A percentile compares a stretch with the other conserved stretches of the same genome.
phyloP scores from a whole-genome alignment of 192 early-diverging fungal species.

The Coemansia sp. region DNA sequence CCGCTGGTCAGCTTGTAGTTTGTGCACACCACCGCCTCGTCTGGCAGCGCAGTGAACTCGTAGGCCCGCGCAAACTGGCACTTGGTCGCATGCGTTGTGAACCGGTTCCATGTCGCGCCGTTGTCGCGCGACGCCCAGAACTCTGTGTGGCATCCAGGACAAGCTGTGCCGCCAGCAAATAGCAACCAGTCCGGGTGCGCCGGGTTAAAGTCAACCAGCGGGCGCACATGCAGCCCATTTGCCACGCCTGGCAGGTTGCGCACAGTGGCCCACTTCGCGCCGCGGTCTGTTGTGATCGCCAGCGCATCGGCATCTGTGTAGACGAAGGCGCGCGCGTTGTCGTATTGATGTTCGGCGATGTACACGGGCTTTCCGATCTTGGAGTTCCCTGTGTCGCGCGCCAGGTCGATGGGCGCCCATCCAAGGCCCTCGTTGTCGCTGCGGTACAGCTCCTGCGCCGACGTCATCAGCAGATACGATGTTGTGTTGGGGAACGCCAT shows the following conservation, averaged over 20 bases:
- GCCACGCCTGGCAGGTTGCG: conserved; percentile 57
- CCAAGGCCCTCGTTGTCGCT: conserved; percentile 72
- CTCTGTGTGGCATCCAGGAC: conserved; percentile 65
- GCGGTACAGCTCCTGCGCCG: conserved; percentile 63
- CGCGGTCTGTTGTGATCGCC: conserved; percentile 61
- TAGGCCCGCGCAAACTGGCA: conserved; percentile 74
- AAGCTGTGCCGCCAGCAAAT: conserved; percentile 66
- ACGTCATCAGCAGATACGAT: conserved; percentile 60
- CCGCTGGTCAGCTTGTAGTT: conserved; percentile 60
- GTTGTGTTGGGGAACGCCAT: conserved; percentile 71
- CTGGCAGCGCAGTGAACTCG: conserved; percentile 61
- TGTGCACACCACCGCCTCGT: conserved; percentile 76
- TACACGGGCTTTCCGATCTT: conserved; percentile 42
- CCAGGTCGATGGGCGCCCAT: conserved; percentile 60
- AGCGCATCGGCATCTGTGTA: conserved; percentile 56
- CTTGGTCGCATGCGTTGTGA: conserved; percentile 82
- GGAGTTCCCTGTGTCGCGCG: conserved; percentile 29
- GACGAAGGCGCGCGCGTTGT: conserved; percentile 65
- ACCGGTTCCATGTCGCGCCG: conserved; percentile 68
- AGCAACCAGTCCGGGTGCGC: conserved; percentile 83
- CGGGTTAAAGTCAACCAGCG: conserved; percentile 87
- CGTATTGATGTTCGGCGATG: conserved; percentile 72
- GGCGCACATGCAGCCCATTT: conserved; percentile 64
- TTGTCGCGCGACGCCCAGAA: conserved; percentile 71
- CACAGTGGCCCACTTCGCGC: conserved; percentile 54